Evolutionary conservation across 495 filamentous ascomycete species (phyloP), one percentile per base, ranked within the genome.

Genomic region (Amphirosellinia nigrospora): DNA sequence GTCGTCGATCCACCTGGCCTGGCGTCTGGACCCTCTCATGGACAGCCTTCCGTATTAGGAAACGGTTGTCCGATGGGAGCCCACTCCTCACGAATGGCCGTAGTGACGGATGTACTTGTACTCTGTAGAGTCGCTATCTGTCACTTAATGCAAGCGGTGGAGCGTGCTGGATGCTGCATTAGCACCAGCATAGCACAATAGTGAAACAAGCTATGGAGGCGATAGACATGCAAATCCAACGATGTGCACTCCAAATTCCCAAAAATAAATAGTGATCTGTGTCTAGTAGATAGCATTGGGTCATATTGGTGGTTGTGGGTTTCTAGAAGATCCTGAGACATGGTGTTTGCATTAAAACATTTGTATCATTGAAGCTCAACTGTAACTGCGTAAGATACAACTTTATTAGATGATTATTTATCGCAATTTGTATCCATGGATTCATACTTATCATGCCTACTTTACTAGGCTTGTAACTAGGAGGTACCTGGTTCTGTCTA

Each of bases 1-100:
- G 11, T 48, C 15, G 10, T 60, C 10, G 43, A 50, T 60, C 65
- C 53, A 59, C 65, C 39, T 38, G 13, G 53, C 65, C 39, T 38
- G 13, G 53, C 30, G 39, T 59, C 65, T 68, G 36, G 64, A 32
- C 36, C 34, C 55, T 38, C 36, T 60, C 48, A 21, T 50, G 55
- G 66, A 16, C 30, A 60, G 59, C 68, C 68, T 70, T 70, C 68
- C 68, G 36, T 5, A 45, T 70, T n/a, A 15, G 56, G 68, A 30
- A 70, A 70, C 34, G 68, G 48, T 28, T 48, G 32, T 36, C 68
- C 68, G 68, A 64, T 64, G 36, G 19, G 50, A 23, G 56, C 38
- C 67, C 67, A 69, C 59, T 62, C 36, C 43, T 48, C 45, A 64
- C 30, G 21, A 21, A 60, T 56, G 59, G 38, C 50, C 36, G 28